A percentile compares a stretch with the other conserved stretches of the same genome.
Conservation (phyloP, 2,329 filamentous ascomycete species). For the Colletotrichum gigasporum region DNA sequence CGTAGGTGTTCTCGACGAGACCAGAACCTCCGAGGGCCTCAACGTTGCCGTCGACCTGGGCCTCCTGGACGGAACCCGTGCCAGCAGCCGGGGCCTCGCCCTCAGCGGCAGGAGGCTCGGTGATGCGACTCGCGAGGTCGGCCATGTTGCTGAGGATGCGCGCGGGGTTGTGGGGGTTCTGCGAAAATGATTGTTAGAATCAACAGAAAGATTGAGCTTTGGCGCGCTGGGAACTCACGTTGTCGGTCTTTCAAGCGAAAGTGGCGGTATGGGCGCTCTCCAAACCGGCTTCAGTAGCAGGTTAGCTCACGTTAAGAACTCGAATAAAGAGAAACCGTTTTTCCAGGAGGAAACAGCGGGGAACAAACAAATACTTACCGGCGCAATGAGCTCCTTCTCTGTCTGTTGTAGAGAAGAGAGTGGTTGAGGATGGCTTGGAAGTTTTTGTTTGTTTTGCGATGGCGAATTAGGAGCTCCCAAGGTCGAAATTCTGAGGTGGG, state of each 20-base stretch:
- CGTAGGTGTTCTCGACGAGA: conserved; percentile 78
- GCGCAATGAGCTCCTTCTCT: not conserved
- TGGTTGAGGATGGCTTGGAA: not conserved
- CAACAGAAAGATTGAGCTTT: conserved; percentile 25
- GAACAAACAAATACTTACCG: not conserved
- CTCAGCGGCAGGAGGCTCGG: conserved; percentile 49
- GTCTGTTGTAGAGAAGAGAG: not conserved
- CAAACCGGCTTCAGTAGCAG: not conserved
- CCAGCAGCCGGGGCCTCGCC: conserved; percentile 34
- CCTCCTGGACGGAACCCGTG: conserved; percentile 32
- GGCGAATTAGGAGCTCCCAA: conserved; percentile 11
- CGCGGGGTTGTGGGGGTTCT: not conserved
- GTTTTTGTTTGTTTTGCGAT: conserved; percentile 4
- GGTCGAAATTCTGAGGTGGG: conserved; percentile 12
- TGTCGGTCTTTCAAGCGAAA: conserved; percentile 10
- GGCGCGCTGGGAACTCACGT: conserved; percentile 29
- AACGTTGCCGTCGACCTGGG: conserved; percentile 48
- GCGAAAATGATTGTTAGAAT: conserved; percentile 4
- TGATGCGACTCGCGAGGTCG: conserved; percentile 62
- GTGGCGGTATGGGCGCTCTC: conserved; percentile 16
- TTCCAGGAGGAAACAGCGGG: not conserved
- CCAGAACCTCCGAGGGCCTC: conserved; percentile 57
- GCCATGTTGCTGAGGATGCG: conserved; percentile 46
- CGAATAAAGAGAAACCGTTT: not conserved
- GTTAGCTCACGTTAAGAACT: conserved; percentile 5